A percentile compares a stretch with the other conserved stretches of the same genome.
Conservation (phyloP, 2,329 filamentous ascomycete species). For the Trichoderma hamatum region DNA sequence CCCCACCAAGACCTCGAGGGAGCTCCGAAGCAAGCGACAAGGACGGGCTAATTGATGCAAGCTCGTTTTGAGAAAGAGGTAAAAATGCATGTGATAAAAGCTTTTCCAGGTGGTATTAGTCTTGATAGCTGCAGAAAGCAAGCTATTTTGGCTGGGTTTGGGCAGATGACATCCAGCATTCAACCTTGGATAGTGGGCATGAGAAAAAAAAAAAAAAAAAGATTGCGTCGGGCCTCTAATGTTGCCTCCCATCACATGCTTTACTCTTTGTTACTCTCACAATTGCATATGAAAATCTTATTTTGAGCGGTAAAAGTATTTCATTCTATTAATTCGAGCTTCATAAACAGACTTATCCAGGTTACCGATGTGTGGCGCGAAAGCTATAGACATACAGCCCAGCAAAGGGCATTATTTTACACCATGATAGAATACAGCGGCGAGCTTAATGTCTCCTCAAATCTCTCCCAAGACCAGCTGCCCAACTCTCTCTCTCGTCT, state of each 20-base stretch:
- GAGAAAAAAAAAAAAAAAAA: background rate
- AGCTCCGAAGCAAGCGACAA: background rate
- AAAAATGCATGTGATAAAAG: background rate
- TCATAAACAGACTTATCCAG: background rate
- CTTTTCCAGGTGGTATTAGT: background rate
- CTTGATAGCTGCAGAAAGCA: background rate
- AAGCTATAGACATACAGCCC: background rate
- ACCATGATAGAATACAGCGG: conserved; percentile 14
- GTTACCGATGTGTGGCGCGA: background rate
- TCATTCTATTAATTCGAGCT: background rate
- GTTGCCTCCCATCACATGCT: background rate
- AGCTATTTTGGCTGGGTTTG: background rate
- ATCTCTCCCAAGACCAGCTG: conserved; percentile 11
- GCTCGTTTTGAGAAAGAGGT: background rate
- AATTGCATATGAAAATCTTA: background rate
- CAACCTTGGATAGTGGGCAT: background rate
- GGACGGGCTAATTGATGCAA: background rate
- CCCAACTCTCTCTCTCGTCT: background rate
- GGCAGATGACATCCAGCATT: background rate
- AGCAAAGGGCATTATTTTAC: conserved; percentile 10
- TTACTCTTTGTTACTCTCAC: background rate
- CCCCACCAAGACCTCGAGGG: background rate
- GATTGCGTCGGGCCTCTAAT: background rate
- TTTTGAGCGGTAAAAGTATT: background rate
- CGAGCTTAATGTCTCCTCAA: conserved; percentile 11